phyloP scores from a whole-genome alignment of 78 protist genomes.

The Speleostelium caveatum region DNA sequence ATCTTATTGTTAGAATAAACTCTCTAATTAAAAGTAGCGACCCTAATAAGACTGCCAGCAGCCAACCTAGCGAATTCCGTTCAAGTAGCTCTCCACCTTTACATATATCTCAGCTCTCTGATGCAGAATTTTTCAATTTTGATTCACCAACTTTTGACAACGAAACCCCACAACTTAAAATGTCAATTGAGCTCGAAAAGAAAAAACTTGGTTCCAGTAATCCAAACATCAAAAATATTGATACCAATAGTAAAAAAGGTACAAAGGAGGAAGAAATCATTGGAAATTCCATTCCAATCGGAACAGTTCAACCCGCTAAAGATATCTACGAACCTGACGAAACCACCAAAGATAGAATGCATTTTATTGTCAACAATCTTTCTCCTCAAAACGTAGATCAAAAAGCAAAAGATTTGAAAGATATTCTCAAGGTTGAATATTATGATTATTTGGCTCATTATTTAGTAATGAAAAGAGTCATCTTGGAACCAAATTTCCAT shows the following conservation, averaged over 20 bases:
- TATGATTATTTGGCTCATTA: slow-evolving; percentile 89
- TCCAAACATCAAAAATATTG: slow-evolving; percentile 5
- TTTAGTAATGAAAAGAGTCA: slow-evolving; percentile 94
- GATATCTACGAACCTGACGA: slow-evolving; percentile 75
- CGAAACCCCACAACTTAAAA: neutral
- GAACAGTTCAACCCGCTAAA: slow-evolving; percentile 29
- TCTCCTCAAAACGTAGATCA: slow-evolving; percentile 73
- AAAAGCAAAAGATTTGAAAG: slow-evolving; percentile 81
- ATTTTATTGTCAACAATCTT: slow-evolving; percentile 96
- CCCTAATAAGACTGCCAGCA: neutral
- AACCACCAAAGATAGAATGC: slow-evolving; percentile 86
- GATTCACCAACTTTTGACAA: slow-evolving; percentile 8
- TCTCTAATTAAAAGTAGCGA: slow-evolving; percentile 18
- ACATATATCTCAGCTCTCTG: no score
- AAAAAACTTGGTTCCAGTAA: neutral
- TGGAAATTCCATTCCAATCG: slow-evolving; percentile 30
- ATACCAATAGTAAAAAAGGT: neutral
- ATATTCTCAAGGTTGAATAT: slow-evolving; percentile 40
- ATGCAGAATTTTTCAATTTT: slow-evolving; percentile 45
- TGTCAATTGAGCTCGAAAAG: neutral
- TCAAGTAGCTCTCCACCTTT: slow-evolving; percentile 16
- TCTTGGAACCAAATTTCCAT: slow-evolving; percentile 95
- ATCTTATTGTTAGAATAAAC: slow-evolving; percentile 29
- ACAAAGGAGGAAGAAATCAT: slow-evolving; percentile 8
- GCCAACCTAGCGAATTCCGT: slow-evolving; percentile 42